Evolutionary conservation across 345 rosid genomes (phyloP), one percentile per base, ranked within the genome.

Genomic region (Salix udensis): DNA sequence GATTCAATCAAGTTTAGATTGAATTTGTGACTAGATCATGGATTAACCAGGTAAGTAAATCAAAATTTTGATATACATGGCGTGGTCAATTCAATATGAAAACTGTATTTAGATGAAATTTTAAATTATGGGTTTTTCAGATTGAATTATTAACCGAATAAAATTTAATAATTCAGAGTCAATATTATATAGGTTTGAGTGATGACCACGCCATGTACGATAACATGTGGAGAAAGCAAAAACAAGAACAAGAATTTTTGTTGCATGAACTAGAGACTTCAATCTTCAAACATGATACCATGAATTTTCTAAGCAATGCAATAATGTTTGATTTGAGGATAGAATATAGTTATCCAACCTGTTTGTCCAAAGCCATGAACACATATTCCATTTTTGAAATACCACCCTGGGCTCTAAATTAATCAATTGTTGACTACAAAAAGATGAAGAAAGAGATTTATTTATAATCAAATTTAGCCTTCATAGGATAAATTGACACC

Each of bases 1-100:
- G 7, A 40, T 0, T 0, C 4, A 2, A 10, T 40, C 13, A 40
- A 40, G 14, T 40, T 40, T 40, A 40, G 4, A 40, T 40, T 40
- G 4, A 0, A 1, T 40, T 40, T 0, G 3, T n/a, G n/a, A 40
- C 3, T 1, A 9, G 12, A 0, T 40, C 2, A 40, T 40, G 12
- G 2, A 40, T 9, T 12, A 40, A 40, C 11, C 0, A 1, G 9
- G 40, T 0, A 40, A 2, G 0, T 40, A 40, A 40, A 40, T 40
- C 2, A 40, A 34, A 40, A 2, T 39, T 28, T 28, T 28, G 30
- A 28, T 28, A 28, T 28, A 28, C 30, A 28, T 28, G 30, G 30
- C 30, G 30, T 28, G 30, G 30, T 28, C 40, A 39, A 39, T 37
- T 39, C 12, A 39, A 40, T 34, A 2, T 2, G 9, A 39, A 8